phyloP scores from a whole-genome alignment of 192 early-diverging fungal genomes.

The Coemansia sp. region DNA sequence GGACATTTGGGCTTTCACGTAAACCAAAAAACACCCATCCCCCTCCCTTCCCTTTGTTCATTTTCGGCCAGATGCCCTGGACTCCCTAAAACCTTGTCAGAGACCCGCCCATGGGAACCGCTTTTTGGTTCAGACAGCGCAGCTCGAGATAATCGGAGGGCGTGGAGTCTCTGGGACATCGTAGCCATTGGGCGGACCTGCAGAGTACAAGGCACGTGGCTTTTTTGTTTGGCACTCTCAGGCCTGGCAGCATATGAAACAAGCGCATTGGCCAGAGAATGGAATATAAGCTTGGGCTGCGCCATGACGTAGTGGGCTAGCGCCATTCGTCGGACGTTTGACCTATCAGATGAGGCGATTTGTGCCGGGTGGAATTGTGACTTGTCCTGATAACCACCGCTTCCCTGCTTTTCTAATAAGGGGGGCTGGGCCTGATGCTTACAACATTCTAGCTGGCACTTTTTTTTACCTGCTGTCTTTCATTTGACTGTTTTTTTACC shows the following conservation, averaged over 20 bases:
- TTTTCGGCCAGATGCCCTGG: no score
- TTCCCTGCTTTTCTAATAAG: background rate
- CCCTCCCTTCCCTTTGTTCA: no score
- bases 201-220: background rate
- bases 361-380: background rate
- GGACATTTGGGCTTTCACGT: no score
- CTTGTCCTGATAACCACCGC: background rate
- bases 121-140: no score
- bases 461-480: background rate
- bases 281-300: background rate
- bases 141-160: background rate
- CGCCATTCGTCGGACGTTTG: conserved; percentile 2
- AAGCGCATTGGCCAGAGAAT: background rate
- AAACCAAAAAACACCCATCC: no score
- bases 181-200: background rate
- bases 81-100: no score
- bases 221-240: background rate
- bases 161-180: background rate
- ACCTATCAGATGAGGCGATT: background rate
- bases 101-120: no score
- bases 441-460: no score
- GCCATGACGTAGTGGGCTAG: background rate
- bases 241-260: background rate
- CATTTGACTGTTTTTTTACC: no score
- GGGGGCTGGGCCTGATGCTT: background rate